phyloP scores from a whole-genome alignment of 2,329 filamentous ascomycete species.

The Drechslerella dactyloides region DNA sequence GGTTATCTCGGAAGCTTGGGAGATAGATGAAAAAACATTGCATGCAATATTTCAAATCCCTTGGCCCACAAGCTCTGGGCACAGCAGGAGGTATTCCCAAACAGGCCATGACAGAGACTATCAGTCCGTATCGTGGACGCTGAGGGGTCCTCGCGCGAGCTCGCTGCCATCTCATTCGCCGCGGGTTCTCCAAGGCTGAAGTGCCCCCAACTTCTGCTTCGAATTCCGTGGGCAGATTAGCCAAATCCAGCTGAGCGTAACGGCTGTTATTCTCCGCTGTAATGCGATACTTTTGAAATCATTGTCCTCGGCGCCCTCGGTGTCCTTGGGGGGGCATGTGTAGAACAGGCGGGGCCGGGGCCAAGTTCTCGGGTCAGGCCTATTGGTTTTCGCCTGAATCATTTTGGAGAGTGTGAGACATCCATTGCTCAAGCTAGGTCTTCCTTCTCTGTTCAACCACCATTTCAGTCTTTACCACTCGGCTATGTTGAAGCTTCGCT shows the following conservation, averaged over 20 bases:
- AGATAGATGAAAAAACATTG: constrained; percentile 34
- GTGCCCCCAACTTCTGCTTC: constrained; percentile 8
- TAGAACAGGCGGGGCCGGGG: constrained; percentile 25
- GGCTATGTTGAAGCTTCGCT: constrained; percentile 13
- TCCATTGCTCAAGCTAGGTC: constrained; percentile 28
- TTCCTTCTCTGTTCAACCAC: constrained; percentile 35
- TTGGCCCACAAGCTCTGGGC: constrained; percentile 45
- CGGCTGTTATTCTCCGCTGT: constrained; percentile 41
- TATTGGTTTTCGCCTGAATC: constrained; percentile 47
- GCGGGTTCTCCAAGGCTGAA: constrained; percentile 7
- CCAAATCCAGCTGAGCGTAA: constrained; percentile 28
- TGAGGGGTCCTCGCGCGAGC: too few species aligned
- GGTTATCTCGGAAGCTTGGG: constrained; percentile 15
- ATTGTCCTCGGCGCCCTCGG: constrained; percentile 12
- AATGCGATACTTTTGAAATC: constrained; percentile 27
- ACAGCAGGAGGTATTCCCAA: constrained; percentile 42
- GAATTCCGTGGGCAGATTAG: constrained; percentile 1
- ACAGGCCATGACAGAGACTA: constrained; percentile 43
- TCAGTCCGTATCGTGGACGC: constrained; percentile 44
- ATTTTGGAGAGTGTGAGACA: constrained; percentile 48
- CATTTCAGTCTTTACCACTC: constrained; percentile 47
- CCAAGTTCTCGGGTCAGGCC: constrained; percentile 40
- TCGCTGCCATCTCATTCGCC: constrained; percentile 36
- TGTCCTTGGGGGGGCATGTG: too few species aligned
- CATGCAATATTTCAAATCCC: constrained; percentile 50